A percentile compares a stretch with the other conserved stretches of the same genome.
Evolutionary conservation across 768 basidiomycete genomes (phyloP).

Genomic region (Lentinula sp.): DNA sequence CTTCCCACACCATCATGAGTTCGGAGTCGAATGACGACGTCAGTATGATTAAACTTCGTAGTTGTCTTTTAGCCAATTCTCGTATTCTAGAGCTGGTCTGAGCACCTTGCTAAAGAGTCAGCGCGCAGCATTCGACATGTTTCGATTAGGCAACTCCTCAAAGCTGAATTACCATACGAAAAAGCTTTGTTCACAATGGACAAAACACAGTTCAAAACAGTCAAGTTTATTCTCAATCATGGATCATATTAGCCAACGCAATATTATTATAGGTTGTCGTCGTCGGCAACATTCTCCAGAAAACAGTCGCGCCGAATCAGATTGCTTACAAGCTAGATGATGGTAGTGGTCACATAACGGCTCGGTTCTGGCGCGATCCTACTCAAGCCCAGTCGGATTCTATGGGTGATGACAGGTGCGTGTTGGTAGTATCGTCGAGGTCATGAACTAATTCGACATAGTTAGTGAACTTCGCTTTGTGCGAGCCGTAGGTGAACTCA

Average conservation of each 20-base stretch:
- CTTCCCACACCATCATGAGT: no score
- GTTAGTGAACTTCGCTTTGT: constrained; percentile 5
- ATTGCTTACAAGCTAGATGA: constrained; percentile 2
- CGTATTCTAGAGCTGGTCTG: not conserved
- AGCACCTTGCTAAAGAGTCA: not conserved
- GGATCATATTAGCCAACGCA: no score
- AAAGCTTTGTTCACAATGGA: constrained; percentile 15
- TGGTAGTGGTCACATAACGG: not conserved
- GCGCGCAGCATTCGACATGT: not conserved
- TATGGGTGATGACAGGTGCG: not conserved
- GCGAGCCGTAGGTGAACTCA: constrained; percentile 3
- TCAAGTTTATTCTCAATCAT: not conserved
- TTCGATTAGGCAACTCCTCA: not conserved
- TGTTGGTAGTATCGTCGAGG: not conserved
- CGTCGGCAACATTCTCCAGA: not conserved
- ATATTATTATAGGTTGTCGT: not conserved
- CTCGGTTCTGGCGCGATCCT: not conserved
- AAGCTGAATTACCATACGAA: not conserved
- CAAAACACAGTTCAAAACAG: constrained; percentile 13
- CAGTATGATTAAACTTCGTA: no score
- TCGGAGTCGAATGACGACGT: no score
- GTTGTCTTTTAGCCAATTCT: not conserved
- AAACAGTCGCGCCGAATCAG: not conserved
- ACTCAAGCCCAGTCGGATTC: not conserved
- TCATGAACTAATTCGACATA: not conserved